These are phyloP conservation scores for Mucor racemosus DNA, from an alignment of 371 early-diverging fungal genomes.

Conservation along the genomic window DNA sequence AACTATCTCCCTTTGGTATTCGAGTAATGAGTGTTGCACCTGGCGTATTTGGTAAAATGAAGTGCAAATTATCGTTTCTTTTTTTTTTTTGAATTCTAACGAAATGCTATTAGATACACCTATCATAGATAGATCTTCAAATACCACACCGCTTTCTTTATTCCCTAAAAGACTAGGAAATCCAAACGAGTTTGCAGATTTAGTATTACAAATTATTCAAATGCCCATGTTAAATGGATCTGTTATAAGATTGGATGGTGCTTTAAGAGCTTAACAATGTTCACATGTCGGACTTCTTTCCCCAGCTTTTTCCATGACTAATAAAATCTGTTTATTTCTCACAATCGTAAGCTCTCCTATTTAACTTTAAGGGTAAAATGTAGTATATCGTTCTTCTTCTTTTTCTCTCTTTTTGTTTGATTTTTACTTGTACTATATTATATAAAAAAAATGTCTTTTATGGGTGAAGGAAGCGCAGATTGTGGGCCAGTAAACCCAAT, in stretches of 20 bases:
- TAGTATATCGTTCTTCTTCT: background rate
- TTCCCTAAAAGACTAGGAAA: conserved; percentile 57
- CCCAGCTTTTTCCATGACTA: conserved; percentile 11
- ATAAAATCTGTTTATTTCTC: conserved; percentile 9
- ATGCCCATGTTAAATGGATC: conserved; percentile 65
- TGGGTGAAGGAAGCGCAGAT: conserved; percentile 60
- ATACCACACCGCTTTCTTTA: conserved; percentile 16
- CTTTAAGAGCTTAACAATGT: conserved; percentile 29
- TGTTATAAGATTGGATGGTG: conserved; percentile 67
- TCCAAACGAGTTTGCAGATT: conserved; percentile 59
- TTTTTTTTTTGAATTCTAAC: background rate
- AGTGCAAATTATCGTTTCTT: background rate
- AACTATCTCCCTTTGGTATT: conserved; percentile 56
- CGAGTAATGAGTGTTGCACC: conserved; percentile 68
- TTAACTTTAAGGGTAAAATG: background rate
- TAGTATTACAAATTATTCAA: conserved; percentile 53
- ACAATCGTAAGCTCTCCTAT: conserved; percentile 3
- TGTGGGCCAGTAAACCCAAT: conserved; percentile 83
- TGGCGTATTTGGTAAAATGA: conserved; percentile 57
- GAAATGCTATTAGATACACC: conserved; percentile 38
- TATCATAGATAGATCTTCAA: conserved; percentile 17
- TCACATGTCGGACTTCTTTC: conserved; percentile 12
- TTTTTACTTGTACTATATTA: background rate
- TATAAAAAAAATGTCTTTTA: conserved; percentile 28
- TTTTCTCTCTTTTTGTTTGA: background rate